Evolutionary conservation across 2,329 filamentous ascomycete genomes (phyloP).

Genomic region (Spiromastix sp.): DNA sequence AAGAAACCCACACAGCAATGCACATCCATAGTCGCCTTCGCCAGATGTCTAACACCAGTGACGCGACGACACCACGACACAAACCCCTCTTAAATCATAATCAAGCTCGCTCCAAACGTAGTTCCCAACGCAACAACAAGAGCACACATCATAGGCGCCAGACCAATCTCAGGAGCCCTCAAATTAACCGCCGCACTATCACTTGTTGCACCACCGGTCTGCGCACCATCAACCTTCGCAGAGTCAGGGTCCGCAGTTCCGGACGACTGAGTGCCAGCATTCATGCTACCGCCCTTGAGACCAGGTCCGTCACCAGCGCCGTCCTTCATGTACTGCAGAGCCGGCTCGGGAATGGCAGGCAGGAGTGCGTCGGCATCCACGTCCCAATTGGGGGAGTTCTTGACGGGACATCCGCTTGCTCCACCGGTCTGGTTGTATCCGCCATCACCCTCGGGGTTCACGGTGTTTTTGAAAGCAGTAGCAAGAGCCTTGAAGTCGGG

Average conservation of each 20-base stretch:
- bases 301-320: slow-evolving; percentile 49
- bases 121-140: slow-evolving; percentile 42
- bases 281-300: slow-evolving; percentile 48
- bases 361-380: slow-evolving; percentile 40
- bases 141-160: slow-evolving; percentile 43
- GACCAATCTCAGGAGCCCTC: slow-evolving; percentile 33
- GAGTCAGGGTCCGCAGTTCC: slow-evolving; percentile 37
- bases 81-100: slow-evolving; percentile 19
- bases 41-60: too few species aligned
- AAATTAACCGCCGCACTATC: slow-evolving; percentile 36
- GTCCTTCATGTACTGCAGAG: slow-evolving; percentile 45
- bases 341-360: slow-evolving; percentile 46
- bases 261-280: slow-evolving; percentile 40
- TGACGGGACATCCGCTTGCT: slow-evolving; percentile 44
- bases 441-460: slow-evolving; percentile 45
- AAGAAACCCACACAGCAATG: too few species aligned
- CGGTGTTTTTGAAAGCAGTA: slow-evolving; percentile 39
- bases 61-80: not conserved
- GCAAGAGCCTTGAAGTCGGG: slow-evolving; percentile 53
- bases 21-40: too few species aligned
- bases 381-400: slow-evolving; percentile 45
- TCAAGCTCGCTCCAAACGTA: slow-evolving; percentile 40
- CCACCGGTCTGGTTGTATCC: slow-evolving; percentile 47
- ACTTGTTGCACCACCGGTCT: slow-evolving; percentile 18
- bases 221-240: slow-evolving; percentile 16